Base-by-base conservation (phyloP, 331 rosid genomes). In the Cydonia oblonga region DNA sequence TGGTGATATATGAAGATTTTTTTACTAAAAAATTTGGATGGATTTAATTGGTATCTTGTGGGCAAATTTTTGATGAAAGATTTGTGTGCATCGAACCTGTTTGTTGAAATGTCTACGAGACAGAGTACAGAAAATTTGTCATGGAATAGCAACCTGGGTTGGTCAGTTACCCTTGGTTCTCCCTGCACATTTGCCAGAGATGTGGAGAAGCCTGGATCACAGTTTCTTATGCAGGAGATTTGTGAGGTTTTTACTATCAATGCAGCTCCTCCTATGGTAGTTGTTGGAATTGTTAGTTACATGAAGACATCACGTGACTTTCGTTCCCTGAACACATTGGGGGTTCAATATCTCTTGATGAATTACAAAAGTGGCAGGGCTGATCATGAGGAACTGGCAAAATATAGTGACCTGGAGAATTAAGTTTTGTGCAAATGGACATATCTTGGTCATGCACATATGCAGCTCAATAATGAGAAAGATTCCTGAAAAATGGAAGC, bases 371-470 rank as follows among this genome's bases (percentile, higher is more conserved):
- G 4, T 38, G 44, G 13, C 44, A 91, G 93, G 88, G 93, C 93
- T 81, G 96, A 91, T 40, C 88, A 93, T 46, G 96, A 91, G 86
- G 93, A 93, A 78, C 87, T 91, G 71, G 97, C 97, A 42, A 93
- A 93, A 83, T 92, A 89, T 85, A 96, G 96, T 67, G 98, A 93
- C 84, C 61, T 89, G 81, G 96, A 93, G 78, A 86, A 91, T 88
- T 97, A 91, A 81, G 88, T 86, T 73, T 79, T 93, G 80, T 93
- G 98, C 79, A 93, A 93, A 81, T 93, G 97, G 98, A 89, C 92
- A 58, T 93, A 93, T 81, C 96, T 93, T 74, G 98, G 97, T 64
- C 98, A 93, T 91, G 97, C 98, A 66, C 98, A 93, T 82, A 86
- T 91, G 96, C 90, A 89, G 18, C 77, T 84, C 68, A 68, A 71